Evolutionary conservation across 2,329 filamentous ascomycete species (phyloP).

Genomic region (Botrytis byssoidea): DNA sequence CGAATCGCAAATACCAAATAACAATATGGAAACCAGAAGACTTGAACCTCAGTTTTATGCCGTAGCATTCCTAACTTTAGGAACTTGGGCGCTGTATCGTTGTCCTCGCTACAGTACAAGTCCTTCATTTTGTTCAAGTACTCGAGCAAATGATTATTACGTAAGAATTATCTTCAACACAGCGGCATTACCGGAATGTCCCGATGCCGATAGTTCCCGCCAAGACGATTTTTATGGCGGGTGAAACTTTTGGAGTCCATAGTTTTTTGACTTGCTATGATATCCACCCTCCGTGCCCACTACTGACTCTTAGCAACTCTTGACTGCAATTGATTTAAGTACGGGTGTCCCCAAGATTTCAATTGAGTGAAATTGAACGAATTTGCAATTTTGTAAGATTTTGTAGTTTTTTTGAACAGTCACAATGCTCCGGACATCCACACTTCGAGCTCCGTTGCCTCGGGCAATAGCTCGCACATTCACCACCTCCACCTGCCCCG

Average conservation of each 20-base stretch:
- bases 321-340: constrained; percentile 7
- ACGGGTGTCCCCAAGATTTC: constrained; percentile 10
- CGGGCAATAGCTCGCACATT: constrained; percentile 18
- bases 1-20: not conserved
- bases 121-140: not conserved
- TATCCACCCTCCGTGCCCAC: constrained; percentile 2
- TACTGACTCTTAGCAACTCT: constrained; percentile 3
- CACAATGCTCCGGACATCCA: constrained; percentile 20
- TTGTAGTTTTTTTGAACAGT: constrained; percentile 5
- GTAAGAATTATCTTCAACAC: not conserved
- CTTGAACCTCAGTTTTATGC: not conserved
- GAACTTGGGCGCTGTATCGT: not conserved
- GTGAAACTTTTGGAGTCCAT: constrained; percentile 15
- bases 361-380: constrained; percentile 11
- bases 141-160: not conserved
- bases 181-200: not conserved
- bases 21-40: not conserved
- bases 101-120: not conserved
- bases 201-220: constrained; percentile 16
- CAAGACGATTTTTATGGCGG: constrained; percentile 2
- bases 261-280: not conserved
- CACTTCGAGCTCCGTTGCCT: constrained; percentile 20
- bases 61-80: not conserved
- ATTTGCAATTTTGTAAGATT: not conserved
- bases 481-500: constrained; percentile 14